A percentile compares a stretch with the other conserved stretches of the same genome.
Evolutionary conservation across 2,329 filamentous ascomycete genomes (phyloP).

Genomic region (Sarocladium kiliense): DNA sequence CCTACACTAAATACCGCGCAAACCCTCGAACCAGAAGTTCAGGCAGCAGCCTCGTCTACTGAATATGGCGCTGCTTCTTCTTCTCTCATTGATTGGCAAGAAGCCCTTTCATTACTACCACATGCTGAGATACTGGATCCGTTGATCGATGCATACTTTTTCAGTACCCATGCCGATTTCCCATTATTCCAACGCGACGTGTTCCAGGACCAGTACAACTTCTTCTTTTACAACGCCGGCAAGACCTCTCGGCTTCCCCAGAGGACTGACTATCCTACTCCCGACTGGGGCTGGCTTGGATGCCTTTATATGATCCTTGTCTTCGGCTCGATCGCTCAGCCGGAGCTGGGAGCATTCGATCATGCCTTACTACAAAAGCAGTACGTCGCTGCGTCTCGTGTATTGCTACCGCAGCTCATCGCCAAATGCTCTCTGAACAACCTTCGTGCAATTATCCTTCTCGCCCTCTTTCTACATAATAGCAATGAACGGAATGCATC

Average conservation of each 20-base stretch:
- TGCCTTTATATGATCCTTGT: constrained; percentile 32
- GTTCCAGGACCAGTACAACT: constrained; percentile 25
- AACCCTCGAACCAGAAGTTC: constrained; percentile 19
- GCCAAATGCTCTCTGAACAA: constrained; percentile 26
- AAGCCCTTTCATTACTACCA: constrained; percentile 22
- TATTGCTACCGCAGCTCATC: constrained; percentile 23
- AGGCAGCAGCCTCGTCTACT: not conserved
- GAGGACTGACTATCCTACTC: constrained; percentile 4
- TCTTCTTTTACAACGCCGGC: constrained; percentile 3
- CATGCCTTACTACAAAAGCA: constrained; percentile 20
- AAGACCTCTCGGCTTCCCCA: not conserved
- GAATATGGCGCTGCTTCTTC: not conserved
- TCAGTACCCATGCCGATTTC: constrained; percentile 29
- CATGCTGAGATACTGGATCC: constrained; percentile 21
- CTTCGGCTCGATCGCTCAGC: constrained; percentile 26
- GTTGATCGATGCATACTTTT: constrained; percentile 29
- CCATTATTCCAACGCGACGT: constrained; percentile 28
- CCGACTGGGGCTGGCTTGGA: constrained; percentile 28
- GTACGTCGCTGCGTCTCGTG: constrained; percentile 19
- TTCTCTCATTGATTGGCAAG: constrained; percentile 19
- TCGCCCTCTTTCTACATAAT: constrained; percentile 30
- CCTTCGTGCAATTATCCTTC: constrained; percentile 24
- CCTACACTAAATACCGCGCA: constrained; percentile 15
- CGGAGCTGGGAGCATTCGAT: constrained; percentile 19
- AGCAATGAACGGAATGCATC: constrained; percentile 33